Conservation (phyloP, 2,329 filamentous ascomycete species). For the Reticulascus tulasneorum region DNA sequence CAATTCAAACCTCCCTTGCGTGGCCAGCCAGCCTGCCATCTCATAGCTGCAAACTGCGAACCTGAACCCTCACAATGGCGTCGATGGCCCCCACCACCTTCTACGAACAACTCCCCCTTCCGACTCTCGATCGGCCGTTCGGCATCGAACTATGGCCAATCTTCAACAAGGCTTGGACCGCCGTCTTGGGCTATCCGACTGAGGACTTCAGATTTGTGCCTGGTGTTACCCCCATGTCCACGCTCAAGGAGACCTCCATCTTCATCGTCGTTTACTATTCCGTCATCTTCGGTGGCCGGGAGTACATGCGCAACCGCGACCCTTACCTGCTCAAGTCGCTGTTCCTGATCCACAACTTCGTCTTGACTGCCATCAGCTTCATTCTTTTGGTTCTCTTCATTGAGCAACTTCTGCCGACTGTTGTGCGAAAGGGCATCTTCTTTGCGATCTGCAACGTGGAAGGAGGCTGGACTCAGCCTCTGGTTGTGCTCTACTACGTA, state of each 20-base stretch:
- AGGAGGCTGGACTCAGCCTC: slow-evolving; percentile 89
- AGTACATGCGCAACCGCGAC: slow-evolving; percentile 83
- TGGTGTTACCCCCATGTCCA: slow-evolving; percentile 85
- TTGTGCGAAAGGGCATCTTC: slow-evolving; percentile 80
- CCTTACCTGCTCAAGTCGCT: slow-evolving; percentile 82
- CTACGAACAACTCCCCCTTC: slow-evolving; percentile 58
- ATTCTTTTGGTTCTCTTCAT: slow-evolving; percentile 78
- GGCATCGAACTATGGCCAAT: slow-evolving; percentile 90
- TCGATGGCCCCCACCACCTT: slow-evolving; percentile 37
- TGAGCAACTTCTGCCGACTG: slow-evolving; percentile 83
- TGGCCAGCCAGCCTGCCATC: too few relatives aligned
- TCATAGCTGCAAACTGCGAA: too few relatives aligned
- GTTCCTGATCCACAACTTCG: slow-evolving; percentile 96
- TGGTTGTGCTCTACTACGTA: slow-evolving; percentile 97
- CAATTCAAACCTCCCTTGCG: too few relatives aligned
- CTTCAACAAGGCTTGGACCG: slow-evolving; percentile 82
- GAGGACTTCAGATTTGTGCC: slow-evolving; percentile 81
- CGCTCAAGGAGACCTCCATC: slow-evolving; percentile 74
- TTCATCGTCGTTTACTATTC: slow-evolving; percentile 87
- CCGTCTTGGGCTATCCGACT: slow-evolving; percentile 73
- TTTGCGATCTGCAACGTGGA: slow-evolving; percentile 76
- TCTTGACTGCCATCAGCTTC: slow-evolving; percentile 81
- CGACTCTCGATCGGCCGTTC: slow-evolving; percentile 87
- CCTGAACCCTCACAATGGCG: slow-evolving; percentile 28
- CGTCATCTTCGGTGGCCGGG: slow-evolving; percentile 87